A percentile compares a stretch with the other conserved stretches of the same genome.
Evolutionary conservation across 495 filamentous ascomycete genomes (phyloP).

Genomic region (Cercophora sp.): DNA sequence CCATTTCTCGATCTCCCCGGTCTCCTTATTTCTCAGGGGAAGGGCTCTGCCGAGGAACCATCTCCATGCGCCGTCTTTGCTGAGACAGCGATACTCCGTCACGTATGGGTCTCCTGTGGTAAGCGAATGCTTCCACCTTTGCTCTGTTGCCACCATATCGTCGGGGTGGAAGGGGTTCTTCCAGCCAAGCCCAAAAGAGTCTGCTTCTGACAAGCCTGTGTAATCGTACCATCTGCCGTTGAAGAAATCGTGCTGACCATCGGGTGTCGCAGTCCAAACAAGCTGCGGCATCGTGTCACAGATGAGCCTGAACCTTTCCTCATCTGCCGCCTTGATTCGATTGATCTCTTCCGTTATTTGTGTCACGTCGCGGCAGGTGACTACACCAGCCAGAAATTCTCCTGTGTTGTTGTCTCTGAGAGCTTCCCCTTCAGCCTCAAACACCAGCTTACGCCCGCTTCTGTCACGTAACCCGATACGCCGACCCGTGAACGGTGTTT

Average conservation of each 20-base stretch:
- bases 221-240: slow-evolving; percentile 67
- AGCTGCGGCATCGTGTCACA: slow-evolving; percentile 68
- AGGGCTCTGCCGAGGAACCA: slow-evolving; percentile 69
- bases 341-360: slow-evolving; percentile 52
- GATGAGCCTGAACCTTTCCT: slow-evolving; percentile 63
- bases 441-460: slow-evolving; percentile 43
- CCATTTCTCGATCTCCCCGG: slow-evolving; percentile 64
- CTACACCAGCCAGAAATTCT: slow-evolving; percentile 63
- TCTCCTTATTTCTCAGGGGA: slow-evolving; percentile 57
- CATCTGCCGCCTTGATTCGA: slow-evolving; percentile 58
- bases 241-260: slow-evolving; percentile 63
- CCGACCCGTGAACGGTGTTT: slow-evolving; percentile 47
- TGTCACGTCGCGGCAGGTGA: slow-evolving; percentile 65
- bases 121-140: slow-evolving; percentile 55
- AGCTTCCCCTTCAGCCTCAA: slow-evolving; percentile 56
- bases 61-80: slow-evolving; percentile 59
- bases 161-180: slow-evolving; percentile 47
- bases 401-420: slow-evolving; percentile 56
- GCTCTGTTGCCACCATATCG: slow-evolving; percentile 49
- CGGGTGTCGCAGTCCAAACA: slow-evolving; percentile 59
- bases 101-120: slow-evolving; percentile 60
- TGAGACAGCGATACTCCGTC: slow-evolving; percentile 63
- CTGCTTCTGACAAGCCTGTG: slow-evolving; percentile 57
- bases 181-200: slow-evolving; percentile 42
- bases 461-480: slow-evolving; percentile 58